Evolutionary conservation across 805 yeast species (phyloP).

Genomic region (Metschnikowia anglica): DNA sequence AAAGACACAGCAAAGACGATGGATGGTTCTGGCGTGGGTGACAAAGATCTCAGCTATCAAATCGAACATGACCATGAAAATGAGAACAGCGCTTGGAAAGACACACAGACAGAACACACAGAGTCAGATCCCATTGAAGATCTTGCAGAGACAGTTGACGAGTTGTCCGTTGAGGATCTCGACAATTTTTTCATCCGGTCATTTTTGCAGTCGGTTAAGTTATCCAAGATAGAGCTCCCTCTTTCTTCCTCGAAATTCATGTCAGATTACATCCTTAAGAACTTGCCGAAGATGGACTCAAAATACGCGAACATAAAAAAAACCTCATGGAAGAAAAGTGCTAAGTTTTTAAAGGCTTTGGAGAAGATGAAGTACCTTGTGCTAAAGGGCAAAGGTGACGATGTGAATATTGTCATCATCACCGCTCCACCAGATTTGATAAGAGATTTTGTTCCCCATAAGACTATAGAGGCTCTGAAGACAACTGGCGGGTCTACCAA

Average conservation of each 20-base stretch:
- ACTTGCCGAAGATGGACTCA: slow-evolving; percentile 67
- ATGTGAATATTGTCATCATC: slow-evolving; percentile 47
- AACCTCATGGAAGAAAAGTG: slow-evolving; percentile 86
- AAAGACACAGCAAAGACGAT: background rate
- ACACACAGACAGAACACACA: background rate
- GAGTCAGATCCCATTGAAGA: slow-evolving; percentile 3
- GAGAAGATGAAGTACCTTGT: slow-evolving; percentile 71
- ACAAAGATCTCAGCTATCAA: background rate
- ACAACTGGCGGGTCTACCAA: slow-evolving; percentile 24
- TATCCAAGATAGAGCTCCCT: slow-evolving; percentile 59
- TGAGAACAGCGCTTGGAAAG: too few relatives aligned
- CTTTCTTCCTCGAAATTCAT: slow-evolving; percentile 72
- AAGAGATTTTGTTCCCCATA: slow-evolving; percentile 65
- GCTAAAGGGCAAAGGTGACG: slow-evolving; percentile 84
- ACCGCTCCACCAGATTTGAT: slow-evolving; percentile 35
- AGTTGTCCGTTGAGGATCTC: slow-evolving; percentile 58
- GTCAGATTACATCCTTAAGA: slow-evolving; percentile 63
- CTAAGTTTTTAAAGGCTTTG: slow-evolving; percentile 82
- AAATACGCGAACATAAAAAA: slow-evolving; percentile 62
- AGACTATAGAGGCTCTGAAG: slow-evolving; percentile 28
- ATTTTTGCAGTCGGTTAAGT: slow-evolving; percentile 64
- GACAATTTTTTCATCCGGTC: slow-evolving; percentile 76
- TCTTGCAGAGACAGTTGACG: slow-evolving; percentile 37
- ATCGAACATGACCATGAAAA: background rate
- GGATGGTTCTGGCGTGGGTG: background rate